Evolutionary conservation across 2,329 filamentous ascomycete species (phyloP).

Genomic region (Lanzia echinophila): DNA sequence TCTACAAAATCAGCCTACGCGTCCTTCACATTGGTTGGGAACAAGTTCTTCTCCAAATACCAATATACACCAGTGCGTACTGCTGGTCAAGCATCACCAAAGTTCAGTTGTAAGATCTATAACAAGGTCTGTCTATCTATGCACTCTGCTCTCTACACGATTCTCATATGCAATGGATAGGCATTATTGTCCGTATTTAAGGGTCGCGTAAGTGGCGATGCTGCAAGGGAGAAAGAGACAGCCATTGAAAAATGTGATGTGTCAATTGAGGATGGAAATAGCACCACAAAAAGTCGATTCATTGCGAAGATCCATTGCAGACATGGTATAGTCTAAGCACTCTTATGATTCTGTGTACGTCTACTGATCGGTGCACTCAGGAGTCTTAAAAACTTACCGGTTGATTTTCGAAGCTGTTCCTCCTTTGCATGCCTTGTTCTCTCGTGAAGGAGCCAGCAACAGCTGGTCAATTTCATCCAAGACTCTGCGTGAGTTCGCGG

Average conservation of each 20-base stretch:
- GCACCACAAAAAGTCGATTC: constrained; percentile 62
- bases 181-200: constrained; percentile 69
- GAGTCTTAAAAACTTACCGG: constrained; percentile 70
- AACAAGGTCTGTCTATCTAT: constrained; percentile 47
- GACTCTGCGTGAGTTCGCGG: constrained; percentile 67
- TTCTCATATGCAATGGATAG: constrained; percentile 31
- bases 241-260: constrained; percentile 71
- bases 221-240: constrained; percentile 57
- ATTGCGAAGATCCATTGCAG: constrained; percentile 67
- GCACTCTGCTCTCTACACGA: not conserved
- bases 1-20: constrained; percentile 76
- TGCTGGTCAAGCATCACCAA: constrained; percentile 28
- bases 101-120: constrained; percentile 70
- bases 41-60: constrained; percentile 67
- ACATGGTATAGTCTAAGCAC: constrained; percentile 47
- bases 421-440: constrained; percentile 73
- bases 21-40: constrained; percentile 60
- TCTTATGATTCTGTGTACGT: not conserved
- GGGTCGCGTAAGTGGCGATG: constrained; percentile 51
- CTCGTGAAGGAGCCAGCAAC: constrained; percentile 57
- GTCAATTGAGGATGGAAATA: constrained; percentile 62
- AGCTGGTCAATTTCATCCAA: constrained; percentile 67
- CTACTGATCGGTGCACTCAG: constrained; percentile 31
- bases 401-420: constrained; percentile 67
- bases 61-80: constrained; percentile 46